Percentiles rank a stretch among this genome's conserved stretches.
Evolutionary conservation across 2,329 filamentous ascomycete genomes (phyloP).

Genomic region (Passalora sequoiae): DNA sequence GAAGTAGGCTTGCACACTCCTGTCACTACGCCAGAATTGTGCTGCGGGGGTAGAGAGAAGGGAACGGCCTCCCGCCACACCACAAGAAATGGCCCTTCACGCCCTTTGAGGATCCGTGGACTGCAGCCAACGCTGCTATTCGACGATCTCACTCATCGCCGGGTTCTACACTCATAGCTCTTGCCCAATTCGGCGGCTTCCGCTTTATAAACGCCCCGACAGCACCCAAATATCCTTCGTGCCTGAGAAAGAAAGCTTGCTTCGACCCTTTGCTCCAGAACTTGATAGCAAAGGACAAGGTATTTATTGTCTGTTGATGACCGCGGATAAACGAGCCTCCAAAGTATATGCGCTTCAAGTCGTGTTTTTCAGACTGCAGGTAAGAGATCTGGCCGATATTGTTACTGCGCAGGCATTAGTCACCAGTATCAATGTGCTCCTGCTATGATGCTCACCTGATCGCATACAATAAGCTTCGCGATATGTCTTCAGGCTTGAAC

Average conservation of each 20-base stretch:
- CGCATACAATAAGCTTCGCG: conserved; percentile 84
- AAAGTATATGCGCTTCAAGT: conserved; percentile 90
- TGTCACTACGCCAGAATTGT: no score
- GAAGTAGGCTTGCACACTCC: no score
- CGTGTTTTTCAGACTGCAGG: conserved; percentile 92
- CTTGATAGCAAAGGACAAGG: conserved; percentile 89
- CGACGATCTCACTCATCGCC: conserved; percentile 10
- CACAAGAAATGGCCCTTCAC: no score
- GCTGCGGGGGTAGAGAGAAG: not conserved
- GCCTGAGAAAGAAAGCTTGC: conserved; percentile 90
- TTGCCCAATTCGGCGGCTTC: conserved; percentile 80
- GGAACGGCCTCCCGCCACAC: not conserved
- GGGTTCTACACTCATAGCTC: conserved; percentile 19
- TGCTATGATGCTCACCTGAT: conserved; percentile 53
- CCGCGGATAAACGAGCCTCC: conserved; percentile 95
- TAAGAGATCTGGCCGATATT: conserved; percentile 98
- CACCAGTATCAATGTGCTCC: not conserved
- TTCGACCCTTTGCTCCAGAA: conserved; percentile 95
- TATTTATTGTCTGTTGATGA: conserved; percentile 96
- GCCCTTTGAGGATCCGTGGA: no score
- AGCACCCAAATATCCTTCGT: conserved; percentile 90
- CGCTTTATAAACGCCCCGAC: conserved; percentile 92
- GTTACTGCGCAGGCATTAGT: conserved; percentile 56
- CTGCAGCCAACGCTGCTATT: no score
- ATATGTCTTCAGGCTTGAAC: conserved; percentile 81